Evolutionary conservation across 768 basidiomycete species (phyloP).

Genomic region (Candolleomyces efflorescens): DNA sequence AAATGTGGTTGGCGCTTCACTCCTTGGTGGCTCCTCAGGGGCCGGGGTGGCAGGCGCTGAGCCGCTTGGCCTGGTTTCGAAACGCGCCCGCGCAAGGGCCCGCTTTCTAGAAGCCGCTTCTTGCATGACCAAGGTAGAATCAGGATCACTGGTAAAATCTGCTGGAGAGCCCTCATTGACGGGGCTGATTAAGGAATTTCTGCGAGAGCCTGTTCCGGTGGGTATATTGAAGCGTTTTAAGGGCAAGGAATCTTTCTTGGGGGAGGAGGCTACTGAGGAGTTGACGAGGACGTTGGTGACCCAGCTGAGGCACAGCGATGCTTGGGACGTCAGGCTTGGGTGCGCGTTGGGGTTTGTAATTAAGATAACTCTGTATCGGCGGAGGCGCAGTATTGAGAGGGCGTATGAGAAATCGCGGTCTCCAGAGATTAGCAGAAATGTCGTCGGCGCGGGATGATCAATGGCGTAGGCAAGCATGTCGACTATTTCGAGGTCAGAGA

Average conservation of each 20-base stretch:
- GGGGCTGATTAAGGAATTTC: background rate
- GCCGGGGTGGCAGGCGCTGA: background rate
- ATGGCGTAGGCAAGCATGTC: constrained; percentile 30
- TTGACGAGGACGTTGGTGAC: constrained; percentile 11
- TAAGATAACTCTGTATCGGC: constrained; percentile 49
- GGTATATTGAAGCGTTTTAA: background rate
- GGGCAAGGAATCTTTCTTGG: background rate
- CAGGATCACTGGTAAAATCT: background rate
- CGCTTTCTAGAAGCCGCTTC: background rate
- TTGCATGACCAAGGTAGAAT: background rate
- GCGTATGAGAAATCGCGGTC: constrained; percentile 67
- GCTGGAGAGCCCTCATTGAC: background rate
- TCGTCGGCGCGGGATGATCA: constrained; percentile 44
- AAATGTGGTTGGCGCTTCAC: background rate
- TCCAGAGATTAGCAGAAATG: constrained; percentile 59
- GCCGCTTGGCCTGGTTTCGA: background rate
- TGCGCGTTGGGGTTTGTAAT: constrained; percentile 39
- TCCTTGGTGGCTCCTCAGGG: background rate
- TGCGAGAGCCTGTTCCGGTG: background rate
- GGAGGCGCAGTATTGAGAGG: constrained; percentile 49
- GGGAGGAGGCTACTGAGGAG: background rate
- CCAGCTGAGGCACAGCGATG: constrained; percentile 48
- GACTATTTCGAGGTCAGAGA: constrained; percentile 7
- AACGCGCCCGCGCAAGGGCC: background rate
- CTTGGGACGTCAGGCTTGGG: constrained; percentile 49